These are phyloP conservation scores for Fraxinus velutina DNA, from an alignment of 305 asterid species.

Conservation along the genomic window DNA sequence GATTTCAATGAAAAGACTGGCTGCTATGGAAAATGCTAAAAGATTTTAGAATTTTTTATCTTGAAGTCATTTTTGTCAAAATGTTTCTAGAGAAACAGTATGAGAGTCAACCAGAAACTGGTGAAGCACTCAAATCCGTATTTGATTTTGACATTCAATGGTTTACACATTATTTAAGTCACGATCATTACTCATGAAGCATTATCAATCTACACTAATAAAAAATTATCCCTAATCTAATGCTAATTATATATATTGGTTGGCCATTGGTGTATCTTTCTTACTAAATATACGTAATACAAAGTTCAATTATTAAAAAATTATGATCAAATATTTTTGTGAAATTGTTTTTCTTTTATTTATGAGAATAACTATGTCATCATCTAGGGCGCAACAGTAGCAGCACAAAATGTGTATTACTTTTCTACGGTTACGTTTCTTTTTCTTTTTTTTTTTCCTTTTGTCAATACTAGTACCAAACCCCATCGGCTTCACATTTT, in stretches of 20 bases:
- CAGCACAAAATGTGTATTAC: background rate
- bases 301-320: background rate
- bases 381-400: background rate
- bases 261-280: background rate
- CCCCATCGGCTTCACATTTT: background rate
- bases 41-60: background rate
- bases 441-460: too few species aligned
- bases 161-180: background rate
- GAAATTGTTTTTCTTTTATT: background rate
- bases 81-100: background rate
- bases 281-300: background rate
- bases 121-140: background rate
- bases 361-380: background rate
- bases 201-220: background rate
- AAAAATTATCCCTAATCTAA: background rate
- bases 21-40: background rate
- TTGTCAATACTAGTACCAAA: background rate
- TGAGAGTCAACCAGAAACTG: background rate
- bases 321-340: background rate
- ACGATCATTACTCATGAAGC: background rate
- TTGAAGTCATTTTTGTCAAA: background rate
- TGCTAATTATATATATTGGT: background rate
- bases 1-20: background rate
- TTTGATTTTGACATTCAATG: background rate
- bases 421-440: background rate